These are phyloP conservation scores for Carpediemonas membranifera DNA, from an alignment of 78 protist genomes.

Conservation along the genomic window DNA sequence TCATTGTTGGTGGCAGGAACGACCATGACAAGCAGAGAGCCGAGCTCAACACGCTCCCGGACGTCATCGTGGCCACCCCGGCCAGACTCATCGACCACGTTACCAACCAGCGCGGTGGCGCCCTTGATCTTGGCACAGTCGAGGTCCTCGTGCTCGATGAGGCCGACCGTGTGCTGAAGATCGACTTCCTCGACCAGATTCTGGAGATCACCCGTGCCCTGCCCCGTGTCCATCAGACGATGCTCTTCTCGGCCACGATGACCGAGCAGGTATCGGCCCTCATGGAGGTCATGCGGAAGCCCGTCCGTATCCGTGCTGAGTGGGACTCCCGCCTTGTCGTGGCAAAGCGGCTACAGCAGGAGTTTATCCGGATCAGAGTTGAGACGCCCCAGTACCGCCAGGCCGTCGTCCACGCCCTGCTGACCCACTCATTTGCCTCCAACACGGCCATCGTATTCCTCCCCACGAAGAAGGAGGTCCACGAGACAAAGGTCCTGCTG, in stretches of 20 bases:
- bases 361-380: no score
- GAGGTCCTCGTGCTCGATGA: constrained; percentile 71
- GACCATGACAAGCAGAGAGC: constrained; percentile 43
- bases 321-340: no score
- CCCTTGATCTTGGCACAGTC: no score
- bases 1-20: constrained; percentile 67
- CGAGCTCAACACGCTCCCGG: constrained; percentile 50
- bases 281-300: no score
- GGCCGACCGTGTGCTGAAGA: constrained; percentile 70
- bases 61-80: constrained; percentile 79
- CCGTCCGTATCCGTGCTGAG: no score
- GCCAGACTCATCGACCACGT: constrained; percentile 78
- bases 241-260: constrained; percentile 78
- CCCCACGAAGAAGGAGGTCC: no score
- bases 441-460: no score
- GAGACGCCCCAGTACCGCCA: no score
- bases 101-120: constrained; percentile 53
- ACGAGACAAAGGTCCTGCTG: no score
- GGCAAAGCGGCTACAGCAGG: no score
- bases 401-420: no score
- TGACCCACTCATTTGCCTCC: no score
- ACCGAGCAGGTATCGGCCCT: constrained; percentile 42
- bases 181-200: constrained; percentile 66
- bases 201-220: constrained; percentile 47
- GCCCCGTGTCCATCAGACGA: constrained; percentile 61